Conservation (phyloP, 1,284 basidiomycete genomes). For the Naganishia sp. region DNA sequence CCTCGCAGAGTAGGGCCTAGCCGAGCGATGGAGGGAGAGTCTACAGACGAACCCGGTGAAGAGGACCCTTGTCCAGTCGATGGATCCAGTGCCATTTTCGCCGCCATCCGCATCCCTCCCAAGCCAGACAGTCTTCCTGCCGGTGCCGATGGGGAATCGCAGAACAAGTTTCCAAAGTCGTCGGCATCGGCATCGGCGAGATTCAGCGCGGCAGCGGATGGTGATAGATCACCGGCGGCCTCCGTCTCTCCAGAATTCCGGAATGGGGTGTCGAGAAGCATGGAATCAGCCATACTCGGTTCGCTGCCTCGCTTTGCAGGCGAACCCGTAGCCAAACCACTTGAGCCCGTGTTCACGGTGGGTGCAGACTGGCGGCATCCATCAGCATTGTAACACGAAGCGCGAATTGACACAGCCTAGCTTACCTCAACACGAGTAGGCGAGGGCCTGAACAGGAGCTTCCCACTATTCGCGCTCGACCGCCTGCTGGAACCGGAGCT, state of each 20-base stretch:
- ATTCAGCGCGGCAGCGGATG: not conserved
- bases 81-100: slow-evolving; percentile 43
- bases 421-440: slow-evolving; percentile 23
- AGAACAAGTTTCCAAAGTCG: slow-evolving; percentile 50
- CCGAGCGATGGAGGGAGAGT: slow-evolving; percentile 49
- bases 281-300: slow-evolving; percentile 14
- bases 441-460: slow-evolving; percentile 19
- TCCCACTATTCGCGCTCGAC: slow-evolving; percentile 15
- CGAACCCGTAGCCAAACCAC: not conserved
- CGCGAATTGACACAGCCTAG: not conserved
- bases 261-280: slow-evolving; percentile 19
- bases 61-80: slow-evolving; percentile 31
- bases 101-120: slow-evolving; percentile 37
- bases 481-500: slow-evolving; percentile 13
- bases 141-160: slow-evolving; percentile 29
- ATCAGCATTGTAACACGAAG: not conserved
- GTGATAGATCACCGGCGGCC: not conserved
- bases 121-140: slow-evolving; percentile 44
- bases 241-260: slow-evolving; percentile 4
- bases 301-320: slow-evolving; percentile 10
- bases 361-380: slow-evolving; percentile 6
- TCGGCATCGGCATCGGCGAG: slow-evolving; percentile 5
- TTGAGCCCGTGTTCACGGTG: not conserved
- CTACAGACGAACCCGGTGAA: slow-evolving; percentile 47
- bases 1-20: slow-evolving; percentile 39